Base-by-base conservation (phyloP, 805 yeast species). In the Saccharomyces cerevisiae region DNA sequence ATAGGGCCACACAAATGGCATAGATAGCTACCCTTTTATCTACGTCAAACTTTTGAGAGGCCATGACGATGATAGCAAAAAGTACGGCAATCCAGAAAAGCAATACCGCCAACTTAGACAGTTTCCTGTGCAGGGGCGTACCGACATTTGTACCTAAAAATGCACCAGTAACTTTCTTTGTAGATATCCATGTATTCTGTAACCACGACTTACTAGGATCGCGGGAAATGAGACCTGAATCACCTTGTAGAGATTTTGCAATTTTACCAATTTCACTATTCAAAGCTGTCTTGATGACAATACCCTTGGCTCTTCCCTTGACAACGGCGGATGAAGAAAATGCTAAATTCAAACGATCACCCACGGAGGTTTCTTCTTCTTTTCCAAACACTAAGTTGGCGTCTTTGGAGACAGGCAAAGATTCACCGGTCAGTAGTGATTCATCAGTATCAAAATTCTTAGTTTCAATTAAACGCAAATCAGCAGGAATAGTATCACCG, bases 401-500 rank as follows among this genome's bases (percentile, higher is more conserved):
- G 6, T 70, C 69, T 67, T 94, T 94, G 55, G 76, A 76, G 2
- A 89, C 94, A 0, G 98, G 97, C 30, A 84, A 77, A 31, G 91
- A 89, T 73, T 94, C 99, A 55, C 99, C 99, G 0, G 99, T 94
- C 59, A 94, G 78, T 64, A 90, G 85, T 67, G 95, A 84, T 73
- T 94, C 98, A 72, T 94, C 98, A 52, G 95, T 84, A 51, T 85
- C 77, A 59, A 94, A 78, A 65, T 90, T 92, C 43, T 82, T 86
- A 6, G 92, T 80, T 53, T 82, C 83, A 5, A 83, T 77, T 52
- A 94, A 73, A 61, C 99, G 79, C 36, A 94, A 73, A 70, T 94
- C 99, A 0, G 99, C 99, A 0, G 99, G 99, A 49, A 94, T 82
- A 55, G 97, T 80, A 72, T 94, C 99, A 60, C 99, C 99, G 49